Conservation (phyloP, 768 basidiomycete species). For the Pleurotus sapidus region DNA sequence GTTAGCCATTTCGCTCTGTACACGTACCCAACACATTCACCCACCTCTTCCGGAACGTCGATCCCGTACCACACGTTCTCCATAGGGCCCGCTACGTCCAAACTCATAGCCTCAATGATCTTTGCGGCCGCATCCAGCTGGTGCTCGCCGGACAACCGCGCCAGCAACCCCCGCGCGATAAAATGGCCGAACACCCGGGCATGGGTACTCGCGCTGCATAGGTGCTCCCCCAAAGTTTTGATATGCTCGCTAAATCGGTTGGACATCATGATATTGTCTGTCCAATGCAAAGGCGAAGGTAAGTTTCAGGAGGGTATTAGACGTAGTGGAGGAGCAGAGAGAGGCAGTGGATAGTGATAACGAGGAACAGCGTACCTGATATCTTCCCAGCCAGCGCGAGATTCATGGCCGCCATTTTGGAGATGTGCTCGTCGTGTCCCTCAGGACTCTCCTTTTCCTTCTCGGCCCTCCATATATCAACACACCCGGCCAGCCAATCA, state of each 20-base stretch:
- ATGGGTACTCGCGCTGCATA: conserved; percentile 48
- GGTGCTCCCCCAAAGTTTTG: conserved; percentile 45
- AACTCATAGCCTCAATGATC: conserved; percentile 42
- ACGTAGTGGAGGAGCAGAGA: too few species aligned
- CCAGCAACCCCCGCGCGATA: conserved; percentile 59
- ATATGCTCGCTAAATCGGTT: conserved; percentile 40
- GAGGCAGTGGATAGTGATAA: too few species aligned
- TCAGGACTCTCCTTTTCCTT: conserved; percentile 28
- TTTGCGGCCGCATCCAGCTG: conserved; percentile 53
- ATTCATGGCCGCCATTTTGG: conserved; percentile 53
- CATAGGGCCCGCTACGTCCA: conserved; percentile 35
- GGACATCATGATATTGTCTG: conserved; percentile 66
- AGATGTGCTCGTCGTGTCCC: conserved; percentile 22
- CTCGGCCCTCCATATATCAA: conserved; percentile 35
- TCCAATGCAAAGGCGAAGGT: background rate
- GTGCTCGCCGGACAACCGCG: conserved; percentile 51
- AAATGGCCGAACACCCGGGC: conserved; percentile 59
- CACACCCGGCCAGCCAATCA: conserved; percentile 58
- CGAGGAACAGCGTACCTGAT: conserved; percentile 44
- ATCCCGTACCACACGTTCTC: conserved; percentile 33
- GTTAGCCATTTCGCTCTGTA: background rate
- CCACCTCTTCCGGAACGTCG: conserved; percentile 30
- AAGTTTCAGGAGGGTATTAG: conserved; percentile 13
- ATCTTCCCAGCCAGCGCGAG: conserved; percentile 54
- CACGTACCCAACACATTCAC: conserved; percentile 3